Evolutionary conservation across 139 green algal species (phyloP).

Genomic region (Choricystis sp.): DNA sequence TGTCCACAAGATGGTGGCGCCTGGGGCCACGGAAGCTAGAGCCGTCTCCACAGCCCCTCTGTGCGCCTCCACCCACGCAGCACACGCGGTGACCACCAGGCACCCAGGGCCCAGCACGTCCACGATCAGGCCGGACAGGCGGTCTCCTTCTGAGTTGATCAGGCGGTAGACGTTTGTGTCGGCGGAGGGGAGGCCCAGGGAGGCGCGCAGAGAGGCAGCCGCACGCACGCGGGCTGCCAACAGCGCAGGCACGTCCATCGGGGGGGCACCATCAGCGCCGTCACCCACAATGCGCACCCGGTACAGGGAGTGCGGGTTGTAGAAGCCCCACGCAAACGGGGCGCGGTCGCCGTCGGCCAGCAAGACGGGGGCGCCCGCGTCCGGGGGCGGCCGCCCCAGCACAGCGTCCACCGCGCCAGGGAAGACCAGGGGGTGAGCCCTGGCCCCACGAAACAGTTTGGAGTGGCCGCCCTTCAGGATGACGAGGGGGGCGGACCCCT

Average conservation of each 20-base stretch:
- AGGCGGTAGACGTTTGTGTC: slow-evolving; percentile 36
- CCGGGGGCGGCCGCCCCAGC: too few relatives aligned
- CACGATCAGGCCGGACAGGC: slow-evolving; percentile 48
- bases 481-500: too few relatives aligned
- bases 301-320: background rate
- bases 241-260: slow-evolving; percentile 28
- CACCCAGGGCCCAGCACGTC: slow-evolving; percentile 20
- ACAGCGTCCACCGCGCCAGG: background rate
- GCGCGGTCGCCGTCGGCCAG: background rate
- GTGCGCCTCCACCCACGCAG: slow-evolving; percentile 29
- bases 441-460: background rate
- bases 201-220: slow-evolving; percentile 24
- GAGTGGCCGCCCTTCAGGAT: background rate
- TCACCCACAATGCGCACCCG: background rate
- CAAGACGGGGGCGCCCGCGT: background rate
- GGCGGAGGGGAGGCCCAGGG: slow-evolving; percentile 22
- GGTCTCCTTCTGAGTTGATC: slow-evolving; percentile 67
- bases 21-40: background rate
- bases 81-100: slow-evolving; percentile 22
- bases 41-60: slow-evolving; percentile 2
- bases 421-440: too few relatives aligned
- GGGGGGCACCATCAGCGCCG: slow-evolving; percentile 3
- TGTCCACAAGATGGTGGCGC: slow-evolving; percentile 19
- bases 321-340: background rate
- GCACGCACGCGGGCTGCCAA: slow-evolving; percentile 13